phyloP scores from a whole-genome alignment of 2,329 filamentous ascomycete genomes.

The Talaromyces funiculosus region DNA sequence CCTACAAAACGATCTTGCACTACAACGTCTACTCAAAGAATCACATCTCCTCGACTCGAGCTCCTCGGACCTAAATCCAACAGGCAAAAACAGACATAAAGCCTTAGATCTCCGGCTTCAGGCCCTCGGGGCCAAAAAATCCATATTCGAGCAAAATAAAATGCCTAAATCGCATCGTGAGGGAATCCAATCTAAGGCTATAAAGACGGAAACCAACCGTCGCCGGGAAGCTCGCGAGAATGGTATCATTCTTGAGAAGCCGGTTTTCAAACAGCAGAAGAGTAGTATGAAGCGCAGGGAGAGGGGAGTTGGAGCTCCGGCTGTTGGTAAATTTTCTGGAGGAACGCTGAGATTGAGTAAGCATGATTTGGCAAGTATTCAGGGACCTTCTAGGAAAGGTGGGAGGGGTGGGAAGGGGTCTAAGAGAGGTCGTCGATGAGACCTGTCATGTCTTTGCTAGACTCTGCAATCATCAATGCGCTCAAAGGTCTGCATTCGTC shows the following conservation, averaged over 20 bases:
- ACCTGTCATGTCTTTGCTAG: not conserved
- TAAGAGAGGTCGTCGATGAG: slow-evolving; percentile 29
- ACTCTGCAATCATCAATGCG: not conserved
- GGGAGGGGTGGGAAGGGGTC: slow-evolving; percentile 23
- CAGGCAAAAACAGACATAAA: slow-evolving; percentile 70
- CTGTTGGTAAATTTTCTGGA: slow-evolving; percentile 71
- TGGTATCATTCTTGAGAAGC: slow-evolving; percentile 75
- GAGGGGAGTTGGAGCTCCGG: slow-evolving; percentile 66
- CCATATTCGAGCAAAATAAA: slow-evolving; percentile 65
- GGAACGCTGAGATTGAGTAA: slow-evolving; percentile 75
- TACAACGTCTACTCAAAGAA: slow-evolving; percentile 85
- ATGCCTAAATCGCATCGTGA: slow-evolving; percentile 86
- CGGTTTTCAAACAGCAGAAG: slow-evolving; percentile 29
- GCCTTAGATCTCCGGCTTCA: slow-evolving; percentile 80
- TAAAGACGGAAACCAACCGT: slow-evolving; percentile 61
- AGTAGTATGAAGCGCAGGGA: slow-evolving; percentile 45
- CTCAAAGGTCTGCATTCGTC: not conserved
- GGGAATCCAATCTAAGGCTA: slow-evolving; percentile 69
- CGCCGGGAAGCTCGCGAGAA: slow-evolving; percentile 80
- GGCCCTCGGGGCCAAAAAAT: slow-evolving; percentile 69
- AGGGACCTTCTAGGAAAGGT: slow-evolving; percentile 44
- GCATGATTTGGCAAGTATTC: slow-evolving; percentile 67
- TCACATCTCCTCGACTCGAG: slow-evolving; percentile 73
- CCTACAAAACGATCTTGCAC: slow-evolving; percentile 83
- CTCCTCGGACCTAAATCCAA: slow-evolving; percentile 48